phyloP scores from a whole-genome alignment of 805 yeast species.

The Yarrowia sp. region DNA sequence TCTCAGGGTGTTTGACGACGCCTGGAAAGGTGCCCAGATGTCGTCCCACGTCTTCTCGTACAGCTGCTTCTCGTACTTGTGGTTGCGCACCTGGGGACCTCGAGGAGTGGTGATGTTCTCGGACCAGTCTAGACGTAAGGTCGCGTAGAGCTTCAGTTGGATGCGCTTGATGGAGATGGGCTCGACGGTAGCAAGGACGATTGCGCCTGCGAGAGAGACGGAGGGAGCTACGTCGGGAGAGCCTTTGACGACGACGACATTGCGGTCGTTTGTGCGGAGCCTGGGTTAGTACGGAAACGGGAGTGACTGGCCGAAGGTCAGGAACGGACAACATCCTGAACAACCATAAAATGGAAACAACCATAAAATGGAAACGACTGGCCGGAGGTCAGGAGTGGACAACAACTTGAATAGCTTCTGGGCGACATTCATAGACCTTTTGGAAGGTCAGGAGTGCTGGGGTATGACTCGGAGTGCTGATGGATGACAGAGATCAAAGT shows the following conservation, averaged over 20 bases:
- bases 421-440: too few species aligned
- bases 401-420: too few species aligned
- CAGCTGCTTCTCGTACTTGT: slow-evolving; percentile 8
- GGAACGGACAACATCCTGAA: background rate
- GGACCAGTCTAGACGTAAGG: slow-evolving; percentile 62
- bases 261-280: slow-evolving; percentile 65
- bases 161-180: slow-evolving; percentile 67
- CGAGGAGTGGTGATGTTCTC: slow-evolving; percentile 41
- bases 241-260: slow-evolving; percentile 80
- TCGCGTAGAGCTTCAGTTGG: slow-evolving; percentile 62
- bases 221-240: slow-evolving; percentile 73
- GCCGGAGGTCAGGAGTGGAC: too few species aligned
- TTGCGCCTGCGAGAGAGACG: slow-evolving; percentile 69
- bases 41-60: slow-evolving; percentile 29
- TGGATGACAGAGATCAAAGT: too few species aligned
- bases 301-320: background rate
- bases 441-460: too few species aligned
- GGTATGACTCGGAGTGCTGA: too few species aligned
- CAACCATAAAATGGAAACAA: too few species aligned
- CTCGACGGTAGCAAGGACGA: slow-evolving; percentile 72
- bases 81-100: background rate
- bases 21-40: slow-evolving; percentile 9
- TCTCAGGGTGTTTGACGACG: slow-evolving; percentile 28
- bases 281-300: slow-evolving; percentile 41
- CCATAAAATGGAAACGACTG: too few species aligned